Percentiles rank a stretch among this genome's conserved stretches.
Evolutionary conservation across 495 filamentous ascomycete genomes (phyloP).

Genomic region (Mycothermus thermophilus): DNA sequence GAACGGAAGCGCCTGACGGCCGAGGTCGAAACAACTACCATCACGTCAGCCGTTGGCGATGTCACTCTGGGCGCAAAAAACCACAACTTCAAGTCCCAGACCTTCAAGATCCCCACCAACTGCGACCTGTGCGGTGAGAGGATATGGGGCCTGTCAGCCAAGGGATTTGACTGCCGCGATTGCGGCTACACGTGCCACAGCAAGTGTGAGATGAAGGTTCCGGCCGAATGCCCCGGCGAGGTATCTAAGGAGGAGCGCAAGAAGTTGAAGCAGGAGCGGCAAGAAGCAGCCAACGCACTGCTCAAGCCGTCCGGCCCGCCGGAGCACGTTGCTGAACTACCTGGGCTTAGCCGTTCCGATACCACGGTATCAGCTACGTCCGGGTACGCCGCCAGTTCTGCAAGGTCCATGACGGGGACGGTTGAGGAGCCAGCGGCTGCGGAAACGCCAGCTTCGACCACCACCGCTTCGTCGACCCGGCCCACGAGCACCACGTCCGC

Average conservation of each 20-base stretch:
- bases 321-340: constrained; percentile 35
- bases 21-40: constrained; percentile 82
- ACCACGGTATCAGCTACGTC: constrained; percentile 92
- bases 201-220: constrained; percentile 98
- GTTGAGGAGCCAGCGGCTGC: constrained; percentile 28
- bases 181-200: constrained; percentile 97
- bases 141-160: constrained; percentile 91
- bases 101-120: constrained; percentile 97
- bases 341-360: constrained; percentile 58
- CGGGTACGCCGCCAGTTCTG: constrained; percentile 67
- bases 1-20: constrained; percentile 75
- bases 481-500: constrained; percentile 13
- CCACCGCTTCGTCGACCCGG: constrained; percentile 18
- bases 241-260: constrained; percentile 88
- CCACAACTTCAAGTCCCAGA: constrained; percentile 93
- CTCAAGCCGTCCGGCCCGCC: constrained; percentile 23
- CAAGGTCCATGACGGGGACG: constrained; percentile 54
- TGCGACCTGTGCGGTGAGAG: constrained; percentile 92
- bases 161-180: constrained; percentile 88
- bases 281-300: constrained; percentile 57
- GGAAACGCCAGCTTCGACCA: constrained; percentile 24
- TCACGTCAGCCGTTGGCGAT: constrained; percentile 76
- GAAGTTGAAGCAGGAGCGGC: constrained; percentile 69
- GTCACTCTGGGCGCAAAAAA: constrained; percentile 80
- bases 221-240: constrained; percentile 88